Evolutionary conservation across 2,329 filamentous ascomycete species (phyloP), one percentile per base, ranked within the genome.

Genomic region (Penicillium sp.): DNA sequence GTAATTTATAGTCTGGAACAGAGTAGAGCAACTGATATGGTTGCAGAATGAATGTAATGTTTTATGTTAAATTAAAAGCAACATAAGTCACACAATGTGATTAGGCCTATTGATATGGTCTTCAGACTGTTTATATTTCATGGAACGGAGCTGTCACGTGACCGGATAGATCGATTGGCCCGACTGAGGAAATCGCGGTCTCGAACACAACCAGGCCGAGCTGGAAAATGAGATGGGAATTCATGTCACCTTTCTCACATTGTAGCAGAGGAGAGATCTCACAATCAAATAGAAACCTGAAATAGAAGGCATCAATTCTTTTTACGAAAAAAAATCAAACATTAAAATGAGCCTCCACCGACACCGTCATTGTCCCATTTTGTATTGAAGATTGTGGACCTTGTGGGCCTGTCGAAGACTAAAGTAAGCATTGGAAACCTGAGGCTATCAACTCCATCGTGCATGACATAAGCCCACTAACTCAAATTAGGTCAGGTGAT

Each of bases 401-500:
- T 34, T 16, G 47, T 49, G 47, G 47, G 26, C 38, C 46, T 23
- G 18, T 30, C 46, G 26, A 49, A 42, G 14, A 27, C 29, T 18
- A 47, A 42, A 56, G 36, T 50, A 50, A 44, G 46, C 46, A 41
- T 54, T 51, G 11, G 42, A 43, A 45, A 45, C 51, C 50, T 53
- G 41, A 55, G 53, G 51, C 46, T 36, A 26, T 3, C 13, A 7
- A 29, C 7, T n/a, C 11, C 7, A 7, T 13, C 19, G 23, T 23
- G 23, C 23, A 23, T 56, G 53, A 56, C 35, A 5, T 55, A 51
- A 55, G 47, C 47, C 52, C 47, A 52, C 43, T 48, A 52, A 47
- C 27, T 41, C 43, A 42, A 41, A 50, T 18, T 5, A 16, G 27
- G 51, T 57, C 69, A 71, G 62, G 68, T 71, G 69, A 70, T 55